Percentiles rank a stretch among this genome's conserved stretches.
These are phyloP conservation scores for Quercus rubra DNA, from an alignment of 306 rosid genomes.

Conservation along the genomic window DNA sequence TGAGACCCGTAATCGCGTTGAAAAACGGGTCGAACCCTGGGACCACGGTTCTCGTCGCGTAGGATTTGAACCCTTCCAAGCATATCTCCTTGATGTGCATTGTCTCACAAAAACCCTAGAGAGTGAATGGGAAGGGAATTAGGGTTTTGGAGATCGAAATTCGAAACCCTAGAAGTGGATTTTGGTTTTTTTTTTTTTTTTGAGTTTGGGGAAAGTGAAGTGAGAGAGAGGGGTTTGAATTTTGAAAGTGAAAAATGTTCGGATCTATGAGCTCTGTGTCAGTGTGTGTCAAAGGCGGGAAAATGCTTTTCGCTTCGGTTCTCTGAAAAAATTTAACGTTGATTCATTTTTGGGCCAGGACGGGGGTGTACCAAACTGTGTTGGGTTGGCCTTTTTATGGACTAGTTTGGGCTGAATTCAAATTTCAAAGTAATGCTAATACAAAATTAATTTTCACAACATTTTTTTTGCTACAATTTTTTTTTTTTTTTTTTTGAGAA, in stretches of 20 bases:
- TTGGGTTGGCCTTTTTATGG: background rate
- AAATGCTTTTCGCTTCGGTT: background rate
- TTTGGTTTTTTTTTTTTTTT: background rate
- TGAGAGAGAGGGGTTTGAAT: background rate
- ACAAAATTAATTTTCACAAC: too few relatives aligned
- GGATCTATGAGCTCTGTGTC: too few relatives aligned
- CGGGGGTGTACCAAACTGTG: background rate
- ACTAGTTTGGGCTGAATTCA: too few relatives aligned
- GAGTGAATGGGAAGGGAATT: background rate
- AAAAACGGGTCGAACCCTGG: constrained; percentile 84
- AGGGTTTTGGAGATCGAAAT: constrained; percentile 41
- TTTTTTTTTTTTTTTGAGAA: too few relatives aligned
- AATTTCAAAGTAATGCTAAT: too few relatives aligned
- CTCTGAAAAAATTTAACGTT: background rate
- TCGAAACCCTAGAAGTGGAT: constrained; percentile 23
- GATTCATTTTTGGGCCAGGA: background rate
- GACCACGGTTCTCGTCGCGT: constrained; percentile 87
- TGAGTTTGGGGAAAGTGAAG: too few relatives aligned
- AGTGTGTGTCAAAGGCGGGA: background rate
- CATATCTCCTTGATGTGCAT: constrained; percentile 88
- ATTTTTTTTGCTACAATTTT: too few relatives aligned
- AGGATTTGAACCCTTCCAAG: constrained; percentile 97
- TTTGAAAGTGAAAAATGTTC: background rate
- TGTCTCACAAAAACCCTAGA: background rate
- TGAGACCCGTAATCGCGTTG: constrained; percentile 91